Percentiles rank a stretch among this genome's conserved stretches.
Conservation (phyloP, 2,329 filamentous ascomycete species). For the Ophiostoma piceae region DNA sequence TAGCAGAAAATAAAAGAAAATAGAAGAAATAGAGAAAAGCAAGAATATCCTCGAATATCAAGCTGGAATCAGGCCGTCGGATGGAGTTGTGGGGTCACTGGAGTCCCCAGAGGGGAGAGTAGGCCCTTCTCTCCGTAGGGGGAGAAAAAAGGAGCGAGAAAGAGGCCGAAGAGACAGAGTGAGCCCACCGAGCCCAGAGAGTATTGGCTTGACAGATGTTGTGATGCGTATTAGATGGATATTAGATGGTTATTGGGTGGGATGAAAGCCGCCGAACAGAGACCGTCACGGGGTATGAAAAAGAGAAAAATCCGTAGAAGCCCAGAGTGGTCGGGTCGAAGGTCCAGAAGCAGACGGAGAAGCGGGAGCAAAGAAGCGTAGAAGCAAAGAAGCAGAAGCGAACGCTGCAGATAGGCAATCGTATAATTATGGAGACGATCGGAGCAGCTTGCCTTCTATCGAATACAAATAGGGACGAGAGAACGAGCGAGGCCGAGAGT, state of each 20-base stretch:
- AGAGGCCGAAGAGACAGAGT: slow-evolving; percentile 10
- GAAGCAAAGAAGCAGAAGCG: not conserved
- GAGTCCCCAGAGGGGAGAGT: slow-evolving; percentile 14
- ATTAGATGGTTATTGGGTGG: not conserved
- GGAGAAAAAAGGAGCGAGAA: slow-evolving; percentile 16
- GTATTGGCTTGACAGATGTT: not conserved
- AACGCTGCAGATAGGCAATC: not conserved
- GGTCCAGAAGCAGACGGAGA: not conserved
- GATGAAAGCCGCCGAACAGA: slow-evolving; percentile 6
- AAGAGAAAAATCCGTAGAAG: not conserved
- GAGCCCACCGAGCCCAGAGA: slow-evolving; percentile 13
- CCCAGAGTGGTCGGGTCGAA: not conserved
- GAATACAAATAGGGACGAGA: slow-evolving; percentile 9
- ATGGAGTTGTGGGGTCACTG: slow-evolving; percentile 12
- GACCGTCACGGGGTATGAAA: not conserved
- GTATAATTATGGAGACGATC: slow-evolving; percentile 4
- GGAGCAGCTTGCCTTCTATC: not conserved
- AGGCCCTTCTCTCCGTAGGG: slow-evolving; percentile 17
- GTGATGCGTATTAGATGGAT: not conserved
- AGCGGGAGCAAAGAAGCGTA: too few relatives aligned
- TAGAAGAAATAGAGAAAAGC: too few relatives aligned
- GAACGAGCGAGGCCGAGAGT: slow-evolving; percentile 6
- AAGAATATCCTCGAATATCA: slow-evolving; percentile 7
- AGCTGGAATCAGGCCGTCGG: not conserved
- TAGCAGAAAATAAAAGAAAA: not conserved